phyloP scores from a whole-genome alignment of 1,284 basidiomycete species.

The Ganoderma multipileum region DNA sequence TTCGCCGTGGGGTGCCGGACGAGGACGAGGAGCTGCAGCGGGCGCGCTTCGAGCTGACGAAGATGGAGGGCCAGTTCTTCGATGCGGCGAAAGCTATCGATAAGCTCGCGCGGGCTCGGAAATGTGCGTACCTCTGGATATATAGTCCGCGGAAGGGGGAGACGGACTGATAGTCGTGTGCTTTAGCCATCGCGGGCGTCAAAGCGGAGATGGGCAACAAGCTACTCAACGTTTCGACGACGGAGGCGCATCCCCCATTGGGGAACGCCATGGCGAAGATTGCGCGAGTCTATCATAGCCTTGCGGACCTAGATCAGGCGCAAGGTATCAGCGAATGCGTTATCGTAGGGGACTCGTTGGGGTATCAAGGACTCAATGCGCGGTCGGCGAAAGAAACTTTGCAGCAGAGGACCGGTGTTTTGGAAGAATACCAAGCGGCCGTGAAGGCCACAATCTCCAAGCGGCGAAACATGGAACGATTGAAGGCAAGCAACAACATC shows the following conservation, averaged over 20 bases:
- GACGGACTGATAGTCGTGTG: slow-evolving; percentile 9
- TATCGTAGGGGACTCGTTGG: slow-evolving; percentile 88
- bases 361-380: slow-evolving; percentile 95
- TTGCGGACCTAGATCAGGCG: slow-evolving; percentile 85
- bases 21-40: slow-evolving; percentile 87
- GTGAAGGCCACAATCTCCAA: slow-evolving; percentile 93
- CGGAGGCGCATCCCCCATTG: slow-evolving; percentile 83
- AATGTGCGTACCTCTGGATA: slow-evolving; percentile 58
- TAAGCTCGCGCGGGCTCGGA: slow-evolving; percentile 79
- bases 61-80: slow-evolving; percentile 88
- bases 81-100: slow-evolving; percentile 89
- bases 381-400: slow-evolving; percentile 93
- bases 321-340: slow-evolving; percentile 93
- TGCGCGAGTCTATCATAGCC: slow-evolving; percentile 84
- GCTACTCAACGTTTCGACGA: slow-evolving; percentile 85
- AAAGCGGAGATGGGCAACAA: slow-evolving; percentile 91
- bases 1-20: slow-evolving; percentile 77
- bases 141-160: background rate
- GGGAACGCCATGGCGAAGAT: slow-evolving; percentile 84
- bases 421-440: slow-evolving; percentile 92
- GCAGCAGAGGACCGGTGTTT: slow-evolving; percentile 82
- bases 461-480: slow-evolving; percentile 85
- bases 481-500: slow-evolving; percentile 90
- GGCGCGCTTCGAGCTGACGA: slow-evolving; percentile 90
- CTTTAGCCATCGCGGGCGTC: slow-evolving; percentile 72